Conservation (phyloP, 2,329 filamentous ascomycete species). For the Trichophyton schoenleinii region DNA sequence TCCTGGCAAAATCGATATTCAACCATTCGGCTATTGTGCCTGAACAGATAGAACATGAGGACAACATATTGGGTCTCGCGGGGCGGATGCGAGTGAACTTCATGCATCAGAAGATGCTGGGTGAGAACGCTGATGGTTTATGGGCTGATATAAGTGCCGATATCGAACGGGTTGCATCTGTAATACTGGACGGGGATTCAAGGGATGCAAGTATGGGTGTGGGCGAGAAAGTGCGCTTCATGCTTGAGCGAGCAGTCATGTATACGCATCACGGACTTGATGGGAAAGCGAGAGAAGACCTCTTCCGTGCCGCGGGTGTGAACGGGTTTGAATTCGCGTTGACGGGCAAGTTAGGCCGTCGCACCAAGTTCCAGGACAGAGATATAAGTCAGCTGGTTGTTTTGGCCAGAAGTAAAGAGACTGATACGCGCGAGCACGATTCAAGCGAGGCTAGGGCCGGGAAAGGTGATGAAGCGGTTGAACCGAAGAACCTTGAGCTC, state of each 20-base stretch:
- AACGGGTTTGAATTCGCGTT: constrained; percentile 70
- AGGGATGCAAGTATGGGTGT: constrained; percentile 36
- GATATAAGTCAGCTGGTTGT: constrained; percentile 75
- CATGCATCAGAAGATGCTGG: constrained; percentile 56
- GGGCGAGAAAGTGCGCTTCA: constrained; percentile 40
- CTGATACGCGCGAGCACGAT: neutral
- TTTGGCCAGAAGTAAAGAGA: constrained; percentile 57
- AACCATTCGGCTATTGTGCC: constrained; percentile 34
- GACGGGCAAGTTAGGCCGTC: constrained; percentile 70
- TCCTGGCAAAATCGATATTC: constrained; percentile 53
- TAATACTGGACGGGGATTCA: constrained; percentile 11
- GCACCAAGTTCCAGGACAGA: constrained; percentile 33
- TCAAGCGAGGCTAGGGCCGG: neutral
- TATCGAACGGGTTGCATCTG: constrained; percentile 11
- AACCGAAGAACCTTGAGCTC: constrained; percentile 59
- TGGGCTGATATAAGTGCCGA: constrained; percentile 31
- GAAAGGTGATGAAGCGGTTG: constrained; percentile 1
- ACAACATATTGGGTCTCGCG: constrained; percentile 41
- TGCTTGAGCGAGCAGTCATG: constrained; percentile 71
- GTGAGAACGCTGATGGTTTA: constrained; percentile 44
- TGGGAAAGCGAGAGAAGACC: constrained; percentile 55
- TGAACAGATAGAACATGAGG: neutral
- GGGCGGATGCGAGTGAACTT: constrained; percentile 59
- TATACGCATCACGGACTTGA: constrained; percentile 77
- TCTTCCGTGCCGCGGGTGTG: constrained; percentile 53